phyloP scores from a whole-genome alignment of 306 rosid genomes.

The Cicer yamashitae region DNA sequence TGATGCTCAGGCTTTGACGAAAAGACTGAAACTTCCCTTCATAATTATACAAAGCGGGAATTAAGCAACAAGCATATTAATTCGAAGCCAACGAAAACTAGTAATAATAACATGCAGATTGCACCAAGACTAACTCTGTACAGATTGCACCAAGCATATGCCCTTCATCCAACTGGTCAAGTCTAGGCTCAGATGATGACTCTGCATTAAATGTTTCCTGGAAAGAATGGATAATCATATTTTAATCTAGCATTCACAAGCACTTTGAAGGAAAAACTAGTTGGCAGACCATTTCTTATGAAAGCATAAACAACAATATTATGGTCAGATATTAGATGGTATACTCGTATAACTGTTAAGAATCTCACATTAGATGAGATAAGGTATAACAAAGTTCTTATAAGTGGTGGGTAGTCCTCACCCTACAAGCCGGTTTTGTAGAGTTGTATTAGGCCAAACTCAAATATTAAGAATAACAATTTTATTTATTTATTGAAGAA shows the following conservation, averaged over 20 bases:
- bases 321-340: no score
- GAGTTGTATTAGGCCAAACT: no score
- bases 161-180: conserved; percentile 44
- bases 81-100: not conserved
- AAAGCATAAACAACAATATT: no score
- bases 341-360: no score
- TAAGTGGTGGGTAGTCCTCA: no score
- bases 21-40: conserved; percentile 61
- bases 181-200: conserved; percentile 29
- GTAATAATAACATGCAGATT: not conserved
- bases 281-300: not conserved
- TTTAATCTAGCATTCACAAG: not conserved
- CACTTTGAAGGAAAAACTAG: not conserved
- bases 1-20: conserved; percentile 53
- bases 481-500: conserved; percentile 11
- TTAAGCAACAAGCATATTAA: conserved; percentile 23
- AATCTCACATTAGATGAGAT: no score
- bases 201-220: conserved; percentile 47
- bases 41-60: conserved; percentile 16
- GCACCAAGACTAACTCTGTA: conserved; percentile 26
- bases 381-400: no score
- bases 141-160: conserved; percentile 22
- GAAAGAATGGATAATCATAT: conserved; percentile 30
- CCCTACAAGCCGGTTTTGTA: no score
- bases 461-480: not conserved